Percentiles rank a stretch among this genome's conserved stretches.
Conservation (phyloP, 2,329 filamentous ascomycete genomes). For the Fusarium torreyae region DNA sequence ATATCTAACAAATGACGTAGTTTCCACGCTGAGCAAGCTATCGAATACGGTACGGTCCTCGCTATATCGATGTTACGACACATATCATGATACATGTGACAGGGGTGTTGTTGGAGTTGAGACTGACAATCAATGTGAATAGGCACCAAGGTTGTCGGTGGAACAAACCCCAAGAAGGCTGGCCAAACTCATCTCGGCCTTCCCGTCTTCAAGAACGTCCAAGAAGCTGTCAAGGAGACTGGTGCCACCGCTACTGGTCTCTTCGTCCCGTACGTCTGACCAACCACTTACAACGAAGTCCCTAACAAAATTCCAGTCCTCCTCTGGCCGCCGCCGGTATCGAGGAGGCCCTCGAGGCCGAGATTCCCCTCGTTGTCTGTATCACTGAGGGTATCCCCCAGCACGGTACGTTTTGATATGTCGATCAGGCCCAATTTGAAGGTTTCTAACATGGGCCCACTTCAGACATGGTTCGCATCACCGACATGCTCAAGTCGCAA, state of each 20-base stretch:
- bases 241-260: constrained; percentile 93
- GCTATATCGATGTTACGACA: constrained; percentile 43
- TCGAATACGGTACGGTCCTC: constrained; percentile 87
- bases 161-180: constrained; percentile 99
- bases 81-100: constrained; percentile 49
- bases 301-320: constrained; percentile 70
- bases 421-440: constrained; percentile 14
- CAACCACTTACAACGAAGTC: constrained; percentile 18
- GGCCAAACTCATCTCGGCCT: constrained; percentile 89
- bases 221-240: constrained; percentile 89
- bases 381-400: constrained; percentile 99
- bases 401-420: constrained; percentile 76
- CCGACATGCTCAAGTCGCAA: constrained; percentile 97
- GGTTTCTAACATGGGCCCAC: constrained; percentile 36
- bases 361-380: constrained; percentile 95
- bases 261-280: constrained; percentile 85
- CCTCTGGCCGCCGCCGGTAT: constrained; percentile 94
- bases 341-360: constrained; percentile 93
- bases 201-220: constrained; percentile 92
- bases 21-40: constrained; percentile 97
- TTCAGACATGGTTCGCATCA: constrained; percentile 98
- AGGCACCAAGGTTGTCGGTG: constrained; percentile 98
- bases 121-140: constrained; percentile 46
- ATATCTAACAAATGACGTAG: constrained; percentile 62
- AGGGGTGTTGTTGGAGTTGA: constrained; percentile 33